phyloP scores from a whole-genome alignment of 2,329 filamentous ascomycete genomes.

The Sphaerulina musiva region DNA sequence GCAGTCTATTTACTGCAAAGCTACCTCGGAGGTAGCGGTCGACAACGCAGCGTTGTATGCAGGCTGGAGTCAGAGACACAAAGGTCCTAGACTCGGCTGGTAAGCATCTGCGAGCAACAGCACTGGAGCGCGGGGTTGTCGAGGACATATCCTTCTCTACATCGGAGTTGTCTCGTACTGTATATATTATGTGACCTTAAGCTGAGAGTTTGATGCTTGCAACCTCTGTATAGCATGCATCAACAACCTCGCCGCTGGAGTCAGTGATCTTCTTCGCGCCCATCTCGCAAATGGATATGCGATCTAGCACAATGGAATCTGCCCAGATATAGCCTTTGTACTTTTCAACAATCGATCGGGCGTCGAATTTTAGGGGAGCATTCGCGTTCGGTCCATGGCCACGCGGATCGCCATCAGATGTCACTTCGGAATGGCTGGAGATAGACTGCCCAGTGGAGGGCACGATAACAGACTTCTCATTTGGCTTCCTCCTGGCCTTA shows the following conservation, averaged over 20 bases:
- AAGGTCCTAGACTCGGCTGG: no score
- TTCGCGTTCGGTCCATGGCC: constrained; percentile 33
- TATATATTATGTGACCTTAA: neutral
- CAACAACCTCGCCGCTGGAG: constrained; percentile 43
- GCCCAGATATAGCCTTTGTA: constrained; percentile 67
- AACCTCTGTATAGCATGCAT: constrained; percentile 49
- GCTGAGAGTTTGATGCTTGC: constrained; percentile 25
- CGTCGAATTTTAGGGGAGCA: constrained; percentile 39
- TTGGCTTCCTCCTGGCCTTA: constrained; percentile 35
- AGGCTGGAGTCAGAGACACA: no score
- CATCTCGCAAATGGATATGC: constrained; percentile 77
- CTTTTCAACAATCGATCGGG: constrained; percentile 40
- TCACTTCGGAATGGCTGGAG: neutral
- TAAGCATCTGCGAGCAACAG: no score
- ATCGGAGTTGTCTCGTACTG: neutral
- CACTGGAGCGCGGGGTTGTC: no score
- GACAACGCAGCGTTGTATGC: no score
- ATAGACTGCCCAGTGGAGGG: neutral
- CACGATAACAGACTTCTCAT: constrained; percentile 9
- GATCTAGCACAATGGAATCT: constrained; percentile 58
- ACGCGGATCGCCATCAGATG: constrained; percentile 12
- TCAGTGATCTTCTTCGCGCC: constrained; percentile 63
- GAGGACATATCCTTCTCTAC: no score
- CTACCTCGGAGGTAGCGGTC: no score
- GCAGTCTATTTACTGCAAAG: no score